Base-by-base conservation (phyloP, 352 stramenopile genomes). In the Globisporangium irregulare region DNA sequence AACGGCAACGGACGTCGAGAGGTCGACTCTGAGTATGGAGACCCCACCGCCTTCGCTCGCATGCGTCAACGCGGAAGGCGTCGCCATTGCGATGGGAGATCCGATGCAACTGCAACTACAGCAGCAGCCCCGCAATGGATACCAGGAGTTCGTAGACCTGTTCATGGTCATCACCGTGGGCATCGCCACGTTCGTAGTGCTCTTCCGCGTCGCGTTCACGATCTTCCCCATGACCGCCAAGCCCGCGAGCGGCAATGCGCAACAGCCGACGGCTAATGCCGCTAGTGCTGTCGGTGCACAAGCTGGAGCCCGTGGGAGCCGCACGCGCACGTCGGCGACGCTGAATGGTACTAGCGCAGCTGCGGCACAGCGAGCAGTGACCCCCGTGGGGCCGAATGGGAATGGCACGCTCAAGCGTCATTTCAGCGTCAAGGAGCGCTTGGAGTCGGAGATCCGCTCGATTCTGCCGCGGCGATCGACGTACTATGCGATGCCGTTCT, bases 401-500 rank as follows among this genome's bases (percentile, higher is more conserved):
- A 50, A 59, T 51, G 18, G 43, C 4, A 25, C 64, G 15, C 50
- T 76, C 0, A 85, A 79, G 65, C 73, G 74, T 55, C 58, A 71
- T 18, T 56, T 56, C 56, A 85, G 80, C 59, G 79, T 90, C 20
- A 87, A 86, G 51, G 77, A 92, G 57, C 84, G 84, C 4, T 67
- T 92, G 29, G 84, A 92, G 57, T 66, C 71, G 43, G 83, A 91
- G 69, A 90, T 84, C 55, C 80, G 80, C 57, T 60, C 76, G 50
- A 67, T 85, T 14, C 67, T 92, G 55, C 87, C 87, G 27, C 74
- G 74, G 0, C 79, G 78, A 14, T 92, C 83, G 36, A 82, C 85
- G 70, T 93, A 93, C 76, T 93, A 91, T 69, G 69, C 81, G 64
- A 77, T 87, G 75, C 85, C 85, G 24, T 93, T 93, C 75, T 91